Evolutionary conservation across 192 early-diverging fungal genomes (phyloP).

Genomic region (Coemansia sp.): DNA sequence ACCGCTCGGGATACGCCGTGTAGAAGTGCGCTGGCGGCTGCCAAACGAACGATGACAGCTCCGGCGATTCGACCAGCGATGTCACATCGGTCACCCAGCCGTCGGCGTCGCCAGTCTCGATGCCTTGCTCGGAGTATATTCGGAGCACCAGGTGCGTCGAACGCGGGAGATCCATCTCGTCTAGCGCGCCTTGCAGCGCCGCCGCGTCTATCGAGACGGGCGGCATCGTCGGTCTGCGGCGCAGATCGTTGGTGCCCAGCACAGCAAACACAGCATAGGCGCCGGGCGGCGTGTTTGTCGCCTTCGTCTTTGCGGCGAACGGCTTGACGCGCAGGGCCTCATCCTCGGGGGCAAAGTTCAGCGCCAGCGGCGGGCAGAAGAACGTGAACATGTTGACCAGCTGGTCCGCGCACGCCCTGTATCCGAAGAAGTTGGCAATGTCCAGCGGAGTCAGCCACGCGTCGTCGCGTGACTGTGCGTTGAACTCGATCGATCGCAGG

Average conservation of each 20-base stretch:
- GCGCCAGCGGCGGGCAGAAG: constrained; percentile 14
- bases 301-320: neutral
- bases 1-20: constrained; percentile 38
- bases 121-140: constrained; percentile 42
- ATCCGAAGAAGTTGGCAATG: constrained; percentile 48
- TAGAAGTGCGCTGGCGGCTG: constrained; percentile 43
- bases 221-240: constrained; percentile 19
- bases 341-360: constrained; percentile 13
- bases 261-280: constrained; percentile 33
- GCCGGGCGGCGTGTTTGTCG: constrained; percentile 17
- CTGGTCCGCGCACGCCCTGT: constrained; percentile 43
- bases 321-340: constrained; percentile 28
- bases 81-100: constrained; percentile 34
- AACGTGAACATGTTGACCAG: constrained; percentile 29
- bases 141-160: constrained; percentile 53
- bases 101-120: constrained; percentile 19
- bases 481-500: constrained; percentile 19
- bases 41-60: constrained; percentile 26
- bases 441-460: constrained; percentile 45
- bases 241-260: constrained; percentile 49
- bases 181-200: constrained; percentile 36
- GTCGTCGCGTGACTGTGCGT: constrained; percentile 26
- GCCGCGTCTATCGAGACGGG: constrained; percentile 32
- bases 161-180: constrained; percentile 37
- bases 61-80: constrained; percentile 25